Evolutionary conservation across 495 filamentous ascomycete species (phyloP), one percentile per base, ranked within the genome.

Genomic region (Staphylotrichum longicolle): DNA sequence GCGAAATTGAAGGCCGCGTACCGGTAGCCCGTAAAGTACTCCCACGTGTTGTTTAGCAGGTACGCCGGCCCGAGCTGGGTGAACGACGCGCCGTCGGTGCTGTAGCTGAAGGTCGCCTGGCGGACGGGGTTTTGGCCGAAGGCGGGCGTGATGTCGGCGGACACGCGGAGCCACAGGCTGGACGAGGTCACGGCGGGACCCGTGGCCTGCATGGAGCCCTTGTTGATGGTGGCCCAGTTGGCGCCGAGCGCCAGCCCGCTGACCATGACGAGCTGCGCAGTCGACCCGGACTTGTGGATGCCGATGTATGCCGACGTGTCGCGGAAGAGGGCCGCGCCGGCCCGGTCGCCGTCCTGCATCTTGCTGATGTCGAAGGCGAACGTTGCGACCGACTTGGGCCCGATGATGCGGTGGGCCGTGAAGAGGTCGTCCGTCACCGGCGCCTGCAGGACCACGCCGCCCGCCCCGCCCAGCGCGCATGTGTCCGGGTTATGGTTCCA

Each of bases 401-500:
- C 83, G n/a, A 77, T 65, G 51, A 81, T 76, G 10, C 84, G 79
- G 53, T 79, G 82, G 0, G 83, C 84, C 0, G 65, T 55, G 65
- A 77, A 84, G 9, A 85, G 61, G 53, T 84, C 80, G 39, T 67
- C 68, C 4, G 82, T 85, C 3, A 84, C 73, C 2, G 78, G 76
- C 1, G 82, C 80, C n/a, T 63, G 58, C 11, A 86, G 68, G 4
- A 66, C 72, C 5, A 86, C 53, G 1, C 73, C 71, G 6, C 10
- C 12, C 5, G 33, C 12, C 27, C 3, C 30, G 30, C 27, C 30
- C 3, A 33, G 78, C n/a, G n/a, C n/a, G 10, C 63, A 68, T 40
- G 70, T 68, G 50, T 85, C 80, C 0, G 83, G 83, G 56, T 84
- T 83, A 50, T 85, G 82, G 66, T 86, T 86, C 83, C 84, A 86